Evolutionary conservation across 192 early-diverging fungal genomes (phyloP).

Genomic region (Chytriomyces confervae): DNA sequence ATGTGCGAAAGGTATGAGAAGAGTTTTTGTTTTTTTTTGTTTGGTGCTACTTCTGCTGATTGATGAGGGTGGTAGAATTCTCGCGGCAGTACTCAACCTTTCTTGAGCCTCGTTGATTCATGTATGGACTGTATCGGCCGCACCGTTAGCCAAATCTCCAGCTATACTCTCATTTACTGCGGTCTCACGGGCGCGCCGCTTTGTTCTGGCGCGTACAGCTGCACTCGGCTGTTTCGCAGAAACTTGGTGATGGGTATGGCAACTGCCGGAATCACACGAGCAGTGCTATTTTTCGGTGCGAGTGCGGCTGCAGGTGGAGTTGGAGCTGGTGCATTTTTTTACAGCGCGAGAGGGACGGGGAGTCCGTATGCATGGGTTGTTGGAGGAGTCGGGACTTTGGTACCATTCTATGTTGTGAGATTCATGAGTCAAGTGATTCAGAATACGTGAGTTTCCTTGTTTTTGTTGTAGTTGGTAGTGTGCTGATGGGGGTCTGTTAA

Average conservation of each 20-base stretch:
- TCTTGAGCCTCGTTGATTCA: slow-evolving; percentile 23
- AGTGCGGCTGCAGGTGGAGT: slow-evolving; percentile 59
- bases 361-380: slow-evolving; percentile 70
- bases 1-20: slow-evolving; percentile 53
- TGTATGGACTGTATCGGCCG: slow-evolving; percentile 28
- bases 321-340: slow-evolving; percentile 66
- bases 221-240: slow-evolving; percentile 75
- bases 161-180: slow-evolving; percentile 72
- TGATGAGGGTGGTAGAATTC: slow-evolving; percentile 23
- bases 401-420: slow-evolving; percentile 70
- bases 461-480: not conserved
- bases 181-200: slow-evolving; percentile 75
- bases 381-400: slow-evolving; percentile 57
- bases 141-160: slow-evolving; percentile 42
- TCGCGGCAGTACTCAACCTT: slow-evolving; percentile 10
- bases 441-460: slow-evolving; percentile 68
- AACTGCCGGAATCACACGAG: slow-evolving; percentile 55
- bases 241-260: slow-evolving; percentile 74
- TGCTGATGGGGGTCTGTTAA: not conserved
- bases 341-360: slow-evolving; percentile 31
- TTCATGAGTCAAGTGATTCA: slow-evolving; percentile 75
- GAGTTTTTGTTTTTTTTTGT: not conserved
- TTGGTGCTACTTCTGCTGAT: not conserved
- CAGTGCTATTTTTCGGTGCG: slow-evolving; percentile 66
- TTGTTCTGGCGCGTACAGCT: slow-evolving; percentile 56